Evolutionary conservation across 2,329 filamentous ascomycete genomes (phyloP).

Genomic region (Penicillium polonicum): DNA sequence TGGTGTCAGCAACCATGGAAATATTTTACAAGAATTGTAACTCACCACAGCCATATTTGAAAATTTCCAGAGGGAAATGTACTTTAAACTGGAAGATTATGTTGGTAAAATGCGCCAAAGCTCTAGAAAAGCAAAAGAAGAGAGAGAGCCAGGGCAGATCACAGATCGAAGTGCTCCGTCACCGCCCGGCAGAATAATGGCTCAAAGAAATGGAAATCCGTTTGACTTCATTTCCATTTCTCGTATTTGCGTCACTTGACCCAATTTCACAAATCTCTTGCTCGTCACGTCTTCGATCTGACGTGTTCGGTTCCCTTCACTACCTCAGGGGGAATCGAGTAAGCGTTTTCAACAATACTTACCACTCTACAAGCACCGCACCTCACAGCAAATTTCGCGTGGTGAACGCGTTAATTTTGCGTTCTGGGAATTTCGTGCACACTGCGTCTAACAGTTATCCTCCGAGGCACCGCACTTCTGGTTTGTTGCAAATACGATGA

Average conservation of each 20-base stretch:
- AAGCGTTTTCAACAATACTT: not conserved
- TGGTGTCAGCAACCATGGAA: constrained; percentile 13
- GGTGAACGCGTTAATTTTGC: not conserved
- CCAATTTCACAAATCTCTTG: not conserved
- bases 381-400: not conserved
- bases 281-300: not conserved
- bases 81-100: not conserved
- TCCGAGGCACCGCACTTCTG: not conserved
- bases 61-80: constrained; percentile 3
- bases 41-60: constrained; percentile 41
- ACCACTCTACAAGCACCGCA: not conserved
- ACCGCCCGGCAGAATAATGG: constrained; percentile 33
- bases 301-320: not conserved
- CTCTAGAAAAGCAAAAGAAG: constrained; percentile 11
- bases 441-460: not conserved
- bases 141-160: constrained; percentile 10
- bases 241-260: not conserved
- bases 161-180: constrained; percentile 6
- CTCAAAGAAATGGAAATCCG: not conserved
- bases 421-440: not conserved
- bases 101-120: constrained; percentile 4
- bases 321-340: not conserved
- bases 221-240: not conserved
- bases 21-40: not conserved
- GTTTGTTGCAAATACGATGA: constrained; percentile 6